Conservation (phyloP, 345 rosid species). For the Isatis tinctoria region DNA sequence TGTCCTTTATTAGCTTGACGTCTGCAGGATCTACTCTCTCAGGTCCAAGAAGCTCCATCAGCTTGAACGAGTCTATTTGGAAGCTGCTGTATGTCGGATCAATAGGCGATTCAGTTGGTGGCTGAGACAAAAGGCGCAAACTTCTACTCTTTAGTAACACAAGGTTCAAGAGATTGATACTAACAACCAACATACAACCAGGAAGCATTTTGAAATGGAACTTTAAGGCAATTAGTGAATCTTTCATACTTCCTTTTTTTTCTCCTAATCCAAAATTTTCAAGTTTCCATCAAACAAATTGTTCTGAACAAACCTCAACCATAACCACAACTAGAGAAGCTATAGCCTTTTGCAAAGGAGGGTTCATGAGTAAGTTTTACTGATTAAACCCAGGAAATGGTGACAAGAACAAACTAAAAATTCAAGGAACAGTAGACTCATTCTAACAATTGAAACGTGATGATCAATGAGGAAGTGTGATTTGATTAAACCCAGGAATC, state of each 20-base stretch:
- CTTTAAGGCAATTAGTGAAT: neutral
- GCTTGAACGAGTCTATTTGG: conserved; percentile 86
- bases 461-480: no score
- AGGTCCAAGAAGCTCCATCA: conserved; percentile 96
- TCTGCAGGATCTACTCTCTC: conserved; percentile 87
- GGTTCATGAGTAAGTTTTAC: neutral
- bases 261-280: neutral
- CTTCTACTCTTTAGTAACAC: neutral
- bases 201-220: neutral
- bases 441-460: neutral
- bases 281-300: neutral
- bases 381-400: neutral
- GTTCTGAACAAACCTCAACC: neutral
- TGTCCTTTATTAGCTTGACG: conserved; percentile 77
- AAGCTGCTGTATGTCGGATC: conserved; percentile 66
- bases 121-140: conserved; percentile 41
- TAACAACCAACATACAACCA: neutral
- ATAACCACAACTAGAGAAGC: neutral
- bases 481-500: no score
- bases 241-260: neutral
- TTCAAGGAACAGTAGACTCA: neutral
- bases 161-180: no score
- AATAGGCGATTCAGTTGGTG: conserved; percentile 54
- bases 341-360: neutral
- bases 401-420: neutral